These are phyloP conservation scores for Globisporangium camurandrum DNA, from an alignment of 352 stramenopile species.

Conservation along the genomic window DNA sequence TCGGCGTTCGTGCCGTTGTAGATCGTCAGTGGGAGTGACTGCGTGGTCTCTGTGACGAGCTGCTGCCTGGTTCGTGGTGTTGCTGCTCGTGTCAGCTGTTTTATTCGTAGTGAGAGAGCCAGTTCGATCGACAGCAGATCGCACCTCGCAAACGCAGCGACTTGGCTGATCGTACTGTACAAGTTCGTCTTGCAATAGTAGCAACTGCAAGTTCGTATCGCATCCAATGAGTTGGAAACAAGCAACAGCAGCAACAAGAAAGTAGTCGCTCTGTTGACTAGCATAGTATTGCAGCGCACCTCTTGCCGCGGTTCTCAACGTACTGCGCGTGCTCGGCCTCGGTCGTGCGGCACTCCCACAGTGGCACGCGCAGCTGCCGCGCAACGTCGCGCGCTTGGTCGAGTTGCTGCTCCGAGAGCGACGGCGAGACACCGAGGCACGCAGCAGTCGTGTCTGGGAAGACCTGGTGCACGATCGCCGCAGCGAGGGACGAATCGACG, in stretches of 20 bases:
- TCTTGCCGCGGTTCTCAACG: conserved; percentile 90
- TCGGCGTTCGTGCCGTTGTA: conserved; percentile 98
- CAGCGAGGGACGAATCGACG: conserved; percentile 93
- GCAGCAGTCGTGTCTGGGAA: conserved; percentile 78
- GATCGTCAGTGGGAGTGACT: conserved; percentile 33
- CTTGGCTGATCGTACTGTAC: conserved; percentile 91
- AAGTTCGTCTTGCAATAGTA: conserved; percentile 97
- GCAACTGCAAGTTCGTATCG: conserved; percentile 85
- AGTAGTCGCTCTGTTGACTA: neutral
- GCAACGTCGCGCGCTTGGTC: conserved; percentile 84
- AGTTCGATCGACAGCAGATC: no score
- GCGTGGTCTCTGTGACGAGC: neutral
- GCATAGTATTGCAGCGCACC: conserved; percentile 9
- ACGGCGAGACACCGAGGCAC: conserved; percentile 90
- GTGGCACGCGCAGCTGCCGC: conserved; percentile 76
- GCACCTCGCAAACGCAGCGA: conserved; percentile 58
- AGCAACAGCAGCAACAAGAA: neutral
- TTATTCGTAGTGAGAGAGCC: neutral
- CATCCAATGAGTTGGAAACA: no score
- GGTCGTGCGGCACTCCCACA: conserved; percentile 82
- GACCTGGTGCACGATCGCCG: conserved; percentile 82
- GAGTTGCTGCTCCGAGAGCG: conserved; percentile 85
- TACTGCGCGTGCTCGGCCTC: conserved; percentile 87
- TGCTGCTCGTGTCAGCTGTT: conserved; percentile 15
- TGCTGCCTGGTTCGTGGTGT: neutral